Evolutionary conservation across 2,329 filamentous ascomycete genomes (phyloP).

Genomic region (Ceratocystis ficicola): DNA sequence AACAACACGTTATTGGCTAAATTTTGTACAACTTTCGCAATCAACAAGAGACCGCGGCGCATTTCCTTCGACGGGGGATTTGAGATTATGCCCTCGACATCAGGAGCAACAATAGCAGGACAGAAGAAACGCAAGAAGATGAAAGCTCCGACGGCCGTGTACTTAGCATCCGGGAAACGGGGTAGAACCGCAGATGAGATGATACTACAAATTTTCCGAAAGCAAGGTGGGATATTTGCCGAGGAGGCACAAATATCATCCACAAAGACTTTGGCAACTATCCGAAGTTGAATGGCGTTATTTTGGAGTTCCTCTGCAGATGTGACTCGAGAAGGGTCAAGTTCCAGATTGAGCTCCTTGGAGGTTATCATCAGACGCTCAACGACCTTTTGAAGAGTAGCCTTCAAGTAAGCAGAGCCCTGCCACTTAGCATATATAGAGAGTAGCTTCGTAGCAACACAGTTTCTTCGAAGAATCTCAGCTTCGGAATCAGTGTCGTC

Average conservation of each 20-base stretch:
- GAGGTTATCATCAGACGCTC: slow-evolving; percentile 55
- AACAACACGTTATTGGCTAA: slow-evolving; percentile 61
- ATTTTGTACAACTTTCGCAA: slow-evolving; percentile 60
- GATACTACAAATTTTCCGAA: slow-evolving; percentile 56
- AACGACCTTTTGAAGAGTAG: slow-evolving; percentile 53
- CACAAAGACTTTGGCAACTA: slow-evolving; percentile 59
- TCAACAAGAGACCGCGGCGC: slow-evolving; percentile 54
- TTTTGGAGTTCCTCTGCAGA: slow-evolving; percentile 52
- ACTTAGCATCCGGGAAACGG: slow-evolving; percentile 57
- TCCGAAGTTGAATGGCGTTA: slow-evolving; percentile 52
- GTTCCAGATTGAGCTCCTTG: slow-evolving; percentile 54
- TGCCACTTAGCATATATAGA: slow-evolving; percentile 63
- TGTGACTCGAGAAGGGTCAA: slow-evolving; percentile 50
- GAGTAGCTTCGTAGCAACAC: slow-evolving; percentile 60
- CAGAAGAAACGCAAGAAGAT: slow-evolving; percentile 63
- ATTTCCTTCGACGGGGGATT: slow-evolving; percentile 54
- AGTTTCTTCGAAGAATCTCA: slow-evolving; percentile 54
- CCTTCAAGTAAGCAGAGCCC: slow-evolving; percentile 49
- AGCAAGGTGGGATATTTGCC: slow-evolving; percentile 48
- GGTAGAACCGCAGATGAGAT: slow-evolving; percentile 52
- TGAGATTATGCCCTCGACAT: slow-evolving; percentile 53
- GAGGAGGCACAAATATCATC: slow-evolving; percentile 56
- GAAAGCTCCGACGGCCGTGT: slow-evolving; percentile 59
- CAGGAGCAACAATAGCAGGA: slow-evolving; percentile 58
- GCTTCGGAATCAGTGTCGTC: slow-evolving; percentile 58